These are phyloP conservation scores for Ascochyta lentis DNA, from an alignment of 2,329 filamentous ascomycete species.

Conservation along the genomic window DNA sequence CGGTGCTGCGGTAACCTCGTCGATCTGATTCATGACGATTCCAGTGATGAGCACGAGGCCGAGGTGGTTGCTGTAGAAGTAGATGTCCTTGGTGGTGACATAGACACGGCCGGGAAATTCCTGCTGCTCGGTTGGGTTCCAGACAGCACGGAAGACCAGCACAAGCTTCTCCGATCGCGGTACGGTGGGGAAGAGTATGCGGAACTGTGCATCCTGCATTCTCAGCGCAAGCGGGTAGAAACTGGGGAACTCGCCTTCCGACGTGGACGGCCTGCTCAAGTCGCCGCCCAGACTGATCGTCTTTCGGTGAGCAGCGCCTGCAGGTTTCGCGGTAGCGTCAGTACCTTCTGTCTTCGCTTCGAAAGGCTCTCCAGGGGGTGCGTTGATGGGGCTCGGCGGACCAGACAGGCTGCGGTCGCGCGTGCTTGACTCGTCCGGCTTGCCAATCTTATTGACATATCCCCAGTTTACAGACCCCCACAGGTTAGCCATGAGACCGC, in stretches of 20 bases:
- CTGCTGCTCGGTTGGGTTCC: conserved; percentile 77
- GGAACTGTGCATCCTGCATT: conserved; percentile 91
- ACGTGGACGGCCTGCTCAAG: conserved; percentile 22
- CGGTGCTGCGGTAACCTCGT: conserved; percentile 87
- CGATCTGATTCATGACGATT: conserved; percentile 76
- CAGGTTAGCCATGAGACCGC: conserved; percentile 87
- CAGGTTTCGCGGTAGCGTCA: conserved; percentile 21
- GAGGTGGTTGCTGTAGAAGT: conserved; percentile 95
- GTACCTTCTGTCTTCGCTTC: conserved; percentile 24
- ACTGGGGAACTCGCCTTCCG: conserved; percentile 63
- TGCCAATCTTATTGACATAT: conserved; percentile 67
- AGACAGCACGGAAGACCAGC: conserved; percentile 90
- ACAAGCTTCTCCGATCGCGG: conserved; percentile 80
- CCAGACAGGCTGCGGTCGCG: conserved; percentile 42
- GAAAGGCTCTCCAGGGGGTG: conserved; percentile 26
- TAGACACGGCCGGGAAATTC: conserved; percentile 87
- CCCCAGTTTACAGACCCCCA: conserved; percentile 92
- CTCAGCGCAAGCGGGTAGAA: conserved; percentile 83
- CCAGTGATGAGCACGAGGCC: conserved; percentile 86
- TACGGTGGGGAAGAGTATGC: conserved; percentile 85
- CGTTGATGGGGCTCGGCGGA: conserved; percentile 44
- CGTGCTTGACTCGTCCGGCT: conserved; percentile 55
- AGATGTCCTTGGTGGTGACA: conserved; percentile 84
- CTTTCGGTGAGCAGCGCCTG: conserved; percentile 56
- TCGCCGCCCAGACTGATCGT: conserved; percentile 61